Evolutionary conservation across 2,329 filamentous ascomycete species (phyloP).

Genomic region (Epichloe brachyelytri): DNA sequence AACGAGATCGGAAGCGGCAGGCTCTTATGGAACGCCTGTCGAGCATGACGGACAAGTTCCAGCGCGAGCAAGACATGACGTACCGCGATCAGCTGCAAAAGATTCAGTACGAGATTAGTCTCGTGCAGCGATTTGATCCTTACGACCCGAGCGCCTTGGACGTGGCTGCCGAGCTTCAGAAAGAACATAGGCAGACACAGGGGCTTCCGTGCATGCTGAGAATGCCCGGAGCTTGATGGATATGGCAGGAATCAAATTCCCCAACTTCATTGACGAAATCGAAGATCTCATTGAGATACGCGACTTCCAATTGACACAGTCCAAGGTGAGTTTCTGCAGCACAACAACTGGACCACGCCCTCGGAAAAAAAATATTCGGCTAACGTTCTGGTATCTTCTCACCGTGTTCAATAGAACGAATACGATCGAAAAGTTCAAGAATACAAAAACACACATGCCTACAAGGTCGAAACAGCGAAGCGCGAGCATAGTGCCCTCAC

Average conservation of each 20-base stretch:
- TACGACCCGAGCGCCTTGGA: slow-evolving; percentile 63
- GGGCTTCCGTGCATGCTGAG: slow-evolving; percentile 25
- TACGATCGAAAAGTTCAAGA: slow-evolving; percentile 50
- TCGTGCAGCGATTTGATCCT: slow-evolving; percentile 75
- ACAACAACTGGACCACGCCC: neutral
- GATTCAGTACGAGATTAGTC: slow-evolving; percentile 79
- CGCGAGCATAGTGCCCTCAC: slow-evolving; percentile 48
- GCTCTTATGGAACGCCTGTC: slow-evolving; percentile 68
- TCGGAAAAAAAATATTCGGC: neutral
- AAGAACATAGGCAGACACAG: slow-evolving; percentile 37
- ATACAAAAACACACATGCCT: slow-evolving; percentile 45
- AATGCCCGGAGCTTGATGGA: slow-evolving; percentile 45
- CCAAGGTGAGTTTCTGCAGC: slow-evolving; percentile 51
- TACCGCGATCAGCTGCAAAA: slow-evolving; percentile 85
- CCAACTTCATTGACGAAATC: slow-evolving; percentile 72
- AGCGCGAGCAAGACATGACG: slow-evolving; percentile 65
- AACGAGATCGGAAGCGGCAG: slow-evolving; percentile 82
- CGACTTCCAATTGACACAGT: slow-evolving; percentile 68
- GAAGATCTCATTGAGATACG: slow-evolving; percentile 80
- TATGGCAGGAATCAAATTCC: slow-evolving; percentile 73
- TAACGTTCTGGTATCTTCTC: slow-evolving; percentile 1
- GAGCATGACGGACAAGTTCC: slow-evolving; percentile 64
- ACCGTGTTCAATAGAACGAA: slow-evolving; percentile 35
- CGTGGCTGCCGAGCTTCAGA: slow-evolving; percentile 51
- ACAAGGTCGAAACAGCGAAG: slow-evolving; percentile 49